Base-by-base conservation (phyloP, 2,329 filamentous ascomycete species). In the Pseudogymnoascus sp. region DNA sequence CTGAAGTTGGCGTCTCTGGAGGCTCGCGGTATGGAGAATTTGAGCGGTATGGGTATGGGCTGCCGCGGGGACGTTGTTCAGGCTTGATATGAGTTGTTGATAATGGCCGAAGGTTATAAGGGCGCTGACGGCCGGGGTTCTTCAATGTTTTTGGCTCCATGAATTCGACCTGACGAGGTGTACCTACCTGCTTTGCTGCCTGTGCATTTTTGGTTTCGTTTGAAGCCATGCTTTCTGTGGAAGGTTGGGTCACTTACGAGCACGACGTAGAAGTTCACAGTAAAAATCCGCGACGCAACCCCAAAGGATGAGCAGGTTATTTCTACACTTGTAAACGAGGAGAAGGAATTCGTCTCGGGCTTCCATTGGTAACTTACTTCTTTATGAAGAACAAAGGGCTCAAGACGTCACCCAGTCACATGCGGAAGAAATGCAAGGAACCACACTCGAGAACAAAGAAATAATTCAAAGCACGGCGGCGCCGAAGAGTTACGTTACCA, bases 31-130 rank as follows among this genome's bases (percentile, higher is more conserved):
- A 56, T 56, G 28, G 28, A 33, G 50, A 56, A 14, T 56, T 16
- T 56, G 50, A 33, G 28, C 16, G 50, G 28, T 21, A 56, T 33
- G 50, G 50, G 18, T 56, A 33, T 18, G 50, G 50, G 50, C 50
- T 56, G 16, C 50, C 28, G 2, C 28, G 25, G 2, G 12, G 33
- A 61, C 12, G 35, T 42, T 61, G 59, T 11, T 23, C 38, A 14
- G 59, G 31, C 18, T 53, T 21, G 31, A 33, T 47, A n/a, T 62
- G 42, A 18, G 18, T 53, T 21, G 60, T 62, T 35, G 60, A 44
- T 47, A 62, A 25, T 18, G 60, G 60, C 11, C 60, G 60, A 33
- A 62, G 60, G 40, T 62, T 56, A 56, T 12, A 12, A 18, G 50
- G 50, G 7, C 50, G 50, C 50, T 56, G 50, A 16, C 50, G 50